phyloP scores from a whole-genome alignment of 1,284 basidiomycete species.

The Ganoderma lucidum region DNA sequence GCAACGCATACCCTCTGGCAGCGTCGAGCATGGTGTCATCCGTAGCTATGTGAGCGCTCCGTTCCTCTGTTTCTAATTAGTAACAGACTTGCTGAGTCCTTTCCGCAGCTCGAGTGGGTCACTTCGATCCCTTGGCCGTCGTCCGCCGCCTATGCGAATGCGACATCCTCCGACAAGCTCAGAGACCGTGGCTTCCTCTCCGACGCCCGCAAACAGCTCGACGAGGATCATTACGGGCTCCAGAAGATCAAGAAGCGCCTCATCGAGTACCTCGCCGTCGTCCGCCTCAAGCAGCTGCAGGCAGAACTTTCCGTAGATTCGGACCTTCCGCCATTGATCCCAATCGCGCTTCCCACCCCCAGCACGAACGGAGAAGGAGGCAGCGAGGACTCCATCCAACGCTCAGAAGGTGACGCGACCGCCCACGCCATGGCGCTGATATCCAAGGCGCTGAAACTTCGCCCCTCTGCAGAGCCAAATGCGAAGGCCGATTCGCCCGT shows the following conservation, averaged over 20 bases:
- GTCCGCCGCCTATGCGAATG: constrained; percentile 38
- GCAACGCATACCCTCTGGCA: constrained; percentile 78
- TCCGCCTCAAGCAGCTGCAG: constrained; percentile 75
- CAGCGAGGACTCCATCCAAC: constrained; percentile 10
- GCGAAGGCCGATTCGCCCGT: constrained; percentile 9
- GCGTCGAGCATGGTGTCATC: constrained; percentile 82
- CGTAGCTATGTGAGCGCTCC: constrained; percentile 71
- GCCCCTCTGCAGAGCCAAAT: constrained; percentile 20
- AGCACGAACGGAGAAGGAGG: constrained; percentile 7
- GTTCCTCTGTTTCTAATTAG: constrained; percentile 21
- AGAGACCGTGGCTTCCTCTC: constrained; percentile 65
- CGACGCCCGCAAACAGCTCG: constrained; percentile 77
- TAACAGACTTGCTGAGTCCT: constrained; percentile 21
- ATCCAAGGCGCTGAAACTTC: constrained; percentile 28
- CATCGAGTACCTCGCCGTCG: constrained; percentile 90
- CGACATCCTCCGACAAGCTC: constrained; percentile 45
- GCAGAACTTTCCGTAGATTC: constrained; percentile 47
- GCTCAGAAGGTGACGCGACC: constrained; percentile 30
- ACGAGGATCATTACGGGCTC: constrained; percentile 89
- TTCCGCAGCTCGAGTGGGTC: constrained; percentile 81
- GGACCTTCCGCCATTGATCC: constrained; percentile 3
- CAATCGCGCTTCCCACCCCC: constrained; percentile 3
- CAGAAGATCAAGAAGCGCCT: constrained; percentile 92
- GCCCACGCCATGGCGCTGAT: constrained; percentile 28
- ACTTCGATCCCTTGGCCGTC: constrained; percentile 81